Base-by-base conservation (phyloP, 2,329 filamentous ascomycete genomes). In the Tolypocladium endophyticum region DNA sequence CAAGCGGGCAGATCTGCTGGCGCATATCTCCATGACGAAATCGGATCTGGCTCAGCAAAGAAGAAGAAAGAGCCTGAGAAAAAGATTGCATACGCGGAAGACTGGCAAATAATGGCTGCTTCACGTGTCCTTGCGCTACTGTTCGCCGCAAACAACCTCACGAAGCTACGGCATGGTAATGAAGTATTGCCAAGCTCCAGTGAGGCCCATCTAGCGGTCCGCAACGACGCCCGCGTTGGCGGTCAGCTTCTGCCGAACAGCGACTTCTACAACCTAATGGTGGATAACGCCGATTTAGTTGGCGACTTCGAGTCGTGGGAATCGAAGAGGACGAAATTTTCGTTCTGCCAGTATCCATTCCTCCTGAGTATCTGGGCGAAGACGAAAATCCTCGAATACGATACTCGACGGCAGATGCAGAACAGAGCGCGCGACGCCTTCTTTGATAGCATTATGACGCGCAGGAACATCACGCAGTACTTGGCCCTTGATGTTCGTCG, bases 281-380 rank as follows among this genome's bases (percentile, higher is more conserved):
- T 96, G 12, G 92, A 97, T 70, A 91, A 90, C 66, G 84, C 87
- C n/a, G 90, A 96, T 69, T 79, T 96, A 8, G 83, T 94, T 55
- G 84, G 83, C 0, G 92, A 97, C 70, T 96, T 95, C 67, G 90
- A 96, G 68, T 81, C 85, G 12, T 97, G 92, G 92, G 92, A 96
- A 70, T 81, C 84, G 5, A 87, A 83, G 64, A 81, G 82, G 57
- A 81, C 81, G 25, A 90, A 86, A 64, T 96, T 96, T 69, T 84
- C 89, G 0, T 96, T 97, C 69, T 96, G 92, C 70, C 90, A 96
- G 70, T 96, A 95, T 67, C 91, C 92, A 0, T 95, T 96, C 68
- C 87, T 96, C 65, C 79, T 97, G 47, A 96, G 91, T 62, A 92
- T 97, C 64, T 92, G 90, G 78, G 88, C 92, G 35, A 97, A 97